phyloP scores from a whole-genome alignment of 345 rosid species.

The Linum trigynum region DNA sequence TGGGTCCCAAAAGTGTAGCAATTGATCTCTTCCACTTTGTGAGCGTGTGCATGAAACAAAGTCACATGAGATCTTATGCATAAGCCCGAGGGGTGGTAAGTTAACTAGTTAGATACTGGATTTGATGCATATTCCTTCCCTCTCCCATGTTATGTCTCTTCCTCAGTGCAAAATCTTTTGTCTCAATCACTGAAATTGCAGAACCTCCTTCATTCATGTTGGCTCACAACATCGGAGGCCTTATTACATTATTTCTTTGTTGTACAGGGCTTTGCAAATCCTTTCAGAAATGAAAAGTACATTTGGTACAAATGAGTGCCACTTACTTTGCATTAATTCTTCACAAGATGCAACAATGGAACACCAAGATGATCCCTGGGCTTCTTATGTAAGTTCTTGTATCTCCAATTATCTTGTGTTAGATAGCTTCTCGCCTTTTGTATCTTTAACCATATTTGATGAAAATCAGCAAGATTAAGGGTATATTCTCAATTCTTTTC shows the following conservation, averaged over 20 bases:
- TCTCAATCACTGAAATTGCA: neutral
- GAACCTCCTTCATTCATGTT: neutral
- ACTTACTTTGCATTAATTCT: conserved; percentile 83
- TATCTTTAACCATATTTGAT: conserved; percentile 12
- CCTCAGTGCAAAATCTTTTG: neutral
- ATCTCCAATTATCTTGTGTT: conserved; percentile 1
- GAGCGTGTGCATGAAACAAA: neutral
- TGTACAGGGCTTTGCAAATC: conserved; percentile 67
- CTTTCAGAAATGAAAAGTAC: conserved; percentile 79
- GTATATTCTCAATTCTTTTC: conserved; percentile 18
- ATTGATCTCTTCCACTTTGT: neutral
- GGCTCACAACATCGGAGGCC: conserved; percentile 5
- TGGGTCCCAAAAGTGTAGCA: neutral
- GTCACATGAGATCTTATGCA: neutral
- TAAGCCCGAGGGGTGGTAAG: neutral
- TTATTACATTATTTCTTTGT: conserved; percentile 20
- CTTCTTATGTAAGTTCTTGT: conserved; percentile 44
- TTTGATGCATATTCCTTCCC: neutral
- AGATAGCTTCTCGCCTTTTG: neutral
- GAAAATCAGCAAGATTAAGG: conserved; percentile 15
- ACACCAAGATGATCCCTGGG: conserved; percentile 66
- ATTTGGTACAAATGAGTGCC: conserved; percentile 68
- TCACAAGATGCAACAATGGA: conserved; percentile 57
- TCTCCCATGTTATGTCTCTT: neutral
- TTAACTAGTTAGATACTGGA: neutral